phyloP scores from a whole-genome alignment of 1,284 basidiomycete genomes.

The Prillingera fragicola region DNA sequence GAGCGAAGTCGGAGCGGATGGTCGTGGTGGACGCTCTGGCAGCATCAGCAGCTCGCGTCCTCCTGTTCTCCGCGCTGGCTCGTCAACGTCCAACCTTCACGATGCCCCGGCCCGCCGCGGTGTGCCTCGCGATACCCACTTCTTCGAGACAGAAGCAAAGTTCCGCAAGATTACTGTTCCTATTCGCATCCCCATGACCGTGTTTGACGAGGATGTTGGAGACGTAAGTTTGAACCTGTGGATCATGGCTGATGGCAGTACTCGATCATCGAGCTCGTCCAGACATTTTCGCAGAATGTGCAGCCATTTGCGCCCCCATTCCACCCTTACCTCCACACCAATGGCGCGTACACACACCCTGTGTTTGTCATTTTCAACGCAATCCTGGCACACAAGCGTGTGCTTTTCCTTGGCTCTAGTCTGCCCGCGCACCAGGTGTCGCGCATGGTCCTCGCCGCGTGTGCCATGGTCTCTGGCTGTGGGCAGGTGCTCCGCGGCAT shows the following conservation, averaged over 20 bases:
- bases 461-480: slow-evolving; percentile 83
- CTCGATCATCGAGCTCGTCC: slow-evolving; percentile 82
- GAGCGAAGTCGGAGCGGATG: slow-evolving; percentile 2
- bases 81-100: slow-evolving; percentile 5
- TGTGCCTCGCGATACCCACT: slow-evolving; percentile 81
- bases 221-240: slow-evolving; percentile 60
- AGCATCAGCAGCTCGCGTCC: slow-evolving; percentile 10
- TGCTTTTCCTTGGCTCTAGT: slow-evolving; percentile 86
- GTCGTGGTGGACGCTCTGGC: slow-evolving; percentile 2
- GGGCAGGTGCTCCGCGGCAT: slow-evolving; percentile 78
- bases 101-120: slow-evolving; percentile 7
- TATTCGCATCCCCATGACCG: slow-evolving; percentile 76
- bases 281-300: slow-evolving; percentile 71
- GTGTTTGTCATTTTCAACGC: slow-evolving; percentile 94
- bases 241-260: slow-evolving; percentile 57
- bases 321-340: slow-evolving; percentile 88
- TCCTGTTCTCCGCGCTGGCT: slow-evolving; percentile 11
- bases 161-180: slow-evolving; percentile 73
- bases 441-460: slow-evolving; percentile 84
- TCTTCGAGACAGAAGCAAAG: slow-evolving; percentile 74
- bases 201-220: slow-evolving; percentile 89
- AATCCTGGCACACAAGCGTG: slow-evolving; percentile 83
- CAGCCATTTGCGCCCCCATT: slow-evolving; percentile 63
- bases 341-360: slow-evolving; percentile 82
- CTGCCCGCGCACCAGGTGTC: slow-evolving; percentile 81